These are phyloP conservation scores for Retiboletus flavoniger DNA, from an alignment of 1,284 basidiomycete genomes.

Conservation along the genomic window DNA sequence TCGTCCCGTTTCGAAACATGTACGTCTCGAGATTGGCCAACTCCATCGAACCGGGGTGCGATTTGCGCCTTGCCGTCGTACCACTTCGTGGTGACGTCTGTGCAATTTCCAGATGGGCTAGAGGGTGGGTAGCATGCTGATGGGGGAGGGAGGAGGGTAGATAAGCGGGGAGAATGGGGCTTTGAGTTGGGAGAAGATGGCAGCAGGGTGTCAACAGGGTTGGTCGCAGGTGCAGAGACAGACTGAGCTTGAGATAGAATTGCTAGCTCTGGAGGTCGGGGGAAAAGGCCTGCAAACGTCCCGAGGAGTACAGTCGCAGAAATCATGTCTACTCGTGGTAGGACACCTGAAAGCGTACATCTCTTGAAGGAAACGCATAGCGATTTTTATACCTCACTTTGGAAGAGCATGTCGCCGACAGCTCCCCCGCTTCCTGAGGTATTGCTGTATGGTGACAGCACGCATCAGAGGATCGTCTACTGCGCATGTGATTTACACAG, in stretches of 20 bases:
- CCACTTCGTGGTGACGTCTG: no score
- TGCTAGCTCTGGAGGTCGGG: neutral
- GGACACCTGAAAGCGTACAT: no score
- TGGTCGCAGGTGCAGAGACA: conserved; percentile 25
- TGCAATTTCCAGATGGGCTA: no score
- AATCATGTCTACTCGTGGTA: neutral
- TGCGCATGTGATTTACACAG: neutral
- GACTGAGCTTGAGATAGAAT: neutral
- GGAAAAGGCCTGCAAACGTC: neutral
- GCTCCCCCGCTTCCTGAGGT: neutral
- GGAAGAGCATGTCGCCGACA: neutral
- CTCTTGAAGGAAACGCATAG: neutral
- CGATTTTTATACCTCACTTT: neutral
- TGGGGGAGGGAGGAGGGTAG: no score
- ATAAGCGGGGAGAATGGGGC: no score
- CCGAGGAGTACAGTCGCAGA: neutral
- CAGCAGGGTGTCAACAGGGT: no score
- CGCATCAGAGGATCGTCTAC: neutral
- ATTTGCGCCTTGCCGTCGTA: conserved; percentile 10
- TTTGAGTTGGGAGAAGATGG: no score
- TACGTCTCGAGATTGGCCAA: conserved; percentile 16
- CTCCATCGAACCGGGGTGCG: conserved; percentile 43
- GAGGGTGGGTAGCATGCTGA: no score
- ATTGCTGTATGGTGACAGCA: neutral
- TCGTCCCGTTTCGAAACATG: no score